phyloP scores from a whole-genome alignment of 2,329 filamentous ascomycete species.

The Paraconiothyrium sp. region DNA sequence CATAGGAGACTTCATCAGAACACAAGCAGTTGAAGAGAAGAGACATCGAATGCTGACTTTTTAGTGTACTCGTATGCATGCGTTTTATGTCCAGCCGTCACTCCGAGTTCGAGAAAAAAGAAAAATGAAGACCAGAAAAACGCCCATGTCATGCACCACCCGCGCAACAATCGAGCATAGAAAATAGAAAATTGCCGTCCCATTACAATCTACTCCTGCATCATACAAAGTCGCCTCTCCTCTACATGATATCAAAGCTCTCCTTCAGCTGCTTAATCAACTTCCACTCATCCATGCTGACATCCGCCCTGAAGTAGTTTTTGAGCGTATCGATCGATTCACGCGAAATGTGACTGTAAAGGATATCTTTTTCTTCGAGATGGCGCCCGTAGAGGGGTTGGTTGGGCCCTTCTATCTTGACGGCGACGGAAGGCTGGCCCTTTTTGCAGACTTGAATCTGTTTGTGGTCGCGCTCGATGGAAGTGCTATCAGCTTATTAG shows the following conservation, averaged over 20 bases:
- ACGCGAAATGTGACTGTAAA: slow-evolving; percentile 89
- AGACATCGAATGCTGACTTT: background rate
- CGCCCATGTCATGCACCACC: slow-evolving; percentile 12
- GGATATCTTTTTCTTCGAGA: slow-evolving; percentile 85
- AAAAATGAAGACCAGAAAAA: background rate
- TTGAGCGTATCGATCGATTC: slow-evolving; percentile 94
- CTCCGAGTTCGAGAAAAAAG: background rate
- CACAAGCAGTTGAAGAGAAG: too few relatives aligned
- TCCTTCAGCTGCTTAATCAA: slow-evolving; percentile 96
- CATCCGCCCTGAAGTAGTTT: slow-evolving; percentile 90
- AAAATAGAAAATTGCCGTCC: too few relatives aligned
- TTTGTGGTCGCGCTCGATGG: slow-evolving; percentile 98
- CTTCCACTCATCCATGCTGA: slow-evolving; percentile 91
- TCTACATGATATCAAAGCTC: slow-evolving; percentile 77
- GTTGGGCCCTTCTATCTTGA: slow-evolving; percentile 95
- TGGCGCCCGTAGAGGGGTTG: slow-evolving; percentile 96
- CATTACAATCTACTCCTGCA: background rate
- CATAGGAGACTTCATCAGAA: too few relatives aligned
- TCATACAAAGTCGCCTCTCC: slow-evolving; percentile 1
- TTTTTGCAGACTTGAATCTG: slow-evolving; percentile 91
- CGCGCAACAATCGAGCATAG: too few relatives aligned
- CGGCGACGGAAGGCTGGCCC: slow-evolving; percentile 93
- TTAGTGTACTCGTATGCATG: slow-evolving; percentile 1
- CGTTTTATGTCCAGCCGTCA: background rate
- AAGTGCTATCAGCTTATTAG: slow-evolving; percentile 68